Conservation (phyloP, 768 basidiomycete genomes). For the Scleroderma bovista region DNA sequence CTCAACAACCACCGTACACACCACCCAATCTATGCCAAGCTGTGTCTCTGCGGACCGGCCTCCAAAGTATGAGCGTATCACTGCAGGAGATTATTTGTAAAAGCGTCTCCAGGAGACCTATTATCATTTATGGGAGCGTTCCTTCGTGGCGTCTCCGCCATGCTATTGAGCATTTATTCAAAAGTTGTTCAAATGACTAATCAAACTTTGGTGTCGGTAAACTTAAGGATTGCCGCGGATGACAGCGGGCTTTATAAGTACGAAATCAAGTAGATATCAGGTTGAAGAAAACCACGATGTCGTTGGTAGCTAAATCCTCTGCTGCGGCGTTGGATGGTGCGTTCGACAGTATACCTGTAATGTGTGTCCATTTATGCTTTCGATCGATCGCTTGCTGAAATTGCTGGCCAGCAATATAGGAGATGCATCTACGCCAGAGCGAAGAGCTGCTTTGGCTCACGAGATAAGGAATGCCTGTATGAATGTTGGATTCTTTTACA, state of each 20-base stretch:
- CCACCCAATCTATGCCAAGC: slow-evolving; percentile 35
- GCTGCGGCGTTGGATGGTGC: slow-evolving; percentile 15
- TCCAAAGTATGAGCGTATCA: slow-evolving; percentile 62
- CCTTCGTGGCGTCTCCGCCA: too few species aligned
- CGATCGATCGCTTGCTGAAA: neutral
- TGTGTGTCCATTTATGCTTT: slow-evolving; percentile 8
- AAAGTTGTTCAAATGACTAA: too few species aligned
- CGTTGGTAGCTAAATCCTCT: slow-evolving; percentile 14
- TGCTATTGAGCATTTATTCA: too few species aligned
- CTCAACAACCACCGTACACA: too few species aligned
- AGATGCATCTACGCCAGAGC: slow-evolving; percentile 16
- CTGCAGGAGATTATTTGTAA: slow-evolving; percentile 82
- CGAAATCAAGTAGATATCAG: too few species aligned
- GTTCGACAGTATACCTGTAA: slow-evolving; percentile 20
- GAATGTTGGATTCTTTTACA: slow-evolving; percentile 82
- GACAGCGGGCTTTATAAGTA: too few species aligned
- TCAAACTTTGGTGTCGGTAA: too few species aligned
- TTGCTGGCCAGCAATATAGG: slow-evolving; percentile 12
- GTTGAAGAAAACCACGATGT: slow-evolving; percentile 9
- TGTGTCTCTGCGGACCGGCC: slow-evolving; percentile 52
- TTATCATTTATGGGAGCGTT: neutral
- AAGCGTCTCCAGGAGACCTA: slow-evolving; percentile 53
- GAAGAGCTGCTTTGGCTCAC: slow-evolving; percentile 43
- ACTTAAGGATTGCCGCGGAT: too few species aligned
- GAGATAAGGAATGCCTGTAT: slow-evolving; percentile 72